Evolutionary conservation across 768 basidiomycete species (phyloP).

Genomic region (Lactarius deliciosus): DNA sequence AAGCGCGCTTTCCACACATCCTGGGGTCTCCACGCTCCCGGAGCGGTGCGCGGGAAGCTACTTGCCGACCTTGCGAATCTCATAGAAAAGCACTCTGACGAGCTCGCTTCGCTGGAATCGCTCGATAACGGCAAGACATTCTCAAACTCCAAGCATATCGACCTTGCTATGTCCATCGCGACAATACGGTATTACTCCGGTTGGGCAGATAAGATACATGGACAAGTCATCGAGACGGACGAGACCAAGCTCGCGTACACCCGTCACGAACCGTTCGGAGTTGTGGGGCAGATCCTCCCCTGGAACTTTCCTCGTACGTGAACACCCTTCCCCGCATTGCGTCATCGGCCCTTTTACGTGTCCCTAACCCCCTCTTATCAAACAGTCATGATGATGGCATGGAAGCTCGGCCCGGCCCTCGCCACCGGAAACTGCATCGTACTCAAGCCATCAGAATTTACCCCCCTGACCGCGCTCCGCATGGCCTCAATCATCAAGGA

Average conservation of each 20-base stretch:
- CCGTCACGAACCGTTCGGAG: constrained; percentile 59
- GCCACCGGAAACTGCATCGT: constrained; percentile 62
- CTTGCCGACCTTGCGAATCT: constrained; percentile 63
- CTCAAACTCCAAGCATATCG: constrained; percentile 45
- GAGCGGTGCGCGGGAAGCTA: constrained; percentile 50
- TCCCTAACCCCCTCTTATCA: too few relatives aligned
- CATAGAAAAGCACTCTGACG: constrained; percentile 60
- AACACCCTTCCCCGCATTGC: neutral
- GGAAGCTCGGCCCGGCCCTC: constrained; percentile 65
- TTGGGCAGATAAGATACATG: constrained; percentile 84
- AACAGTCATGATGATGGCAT: constrained; percentile 52
- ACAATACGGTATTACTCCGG: constrained; percentile 80
- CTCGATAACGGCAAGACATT: constrained; percentile 68
- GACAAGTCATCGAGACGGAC: constrained; percentile 68
- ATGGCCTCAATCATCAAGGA: constrained; percentile 47
- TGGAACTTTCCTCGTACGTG: constrained; percentile 60
- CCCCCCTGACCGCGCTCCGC: constrained; percentile 55
- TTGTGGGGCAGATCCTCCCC: constrained; percentile 60
- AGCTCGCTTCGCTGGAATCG: constrained; percentile 71
- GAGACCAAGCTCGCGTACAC: constrained; percentile 55
- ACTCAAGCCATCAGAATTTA: constrained; percentile 67
- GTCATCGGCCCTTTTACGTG: neutral
- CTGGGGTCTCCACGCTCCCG: constrained; percentile 68
- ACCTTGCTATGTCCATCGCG: constrained; percentile 48
- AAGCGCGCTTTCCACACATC: constrained; percentile 58